Conservation (phyloP, 345 rosid genomes). For the Eucalyptus leucophloia region DNA sequence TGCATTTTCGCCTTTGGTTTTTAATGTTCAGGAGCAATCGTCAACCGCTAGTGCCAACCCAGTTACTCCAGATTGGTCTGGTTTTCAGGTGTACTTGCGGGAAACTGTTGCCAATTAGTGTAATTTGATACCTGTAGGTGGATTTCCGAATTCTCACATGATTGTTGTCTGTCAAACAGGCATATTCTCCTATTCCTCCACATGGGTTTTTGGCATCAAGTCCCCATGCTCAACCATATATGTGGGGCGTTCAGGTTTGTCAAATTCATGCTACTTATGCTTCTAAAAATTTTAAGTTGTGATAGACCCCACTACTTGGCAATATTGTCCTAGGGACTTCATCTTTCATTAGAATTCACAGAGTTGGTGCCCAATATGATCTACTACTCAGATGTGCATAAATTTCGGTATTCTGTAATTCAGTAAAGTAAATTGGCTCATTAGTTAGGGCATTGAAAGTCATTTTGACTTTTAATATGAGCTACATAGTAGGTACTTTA, state of each 20-base stretch:
- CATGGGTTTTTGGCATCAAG: constrained; percentile 94
- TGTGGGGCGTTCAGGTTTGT: constrained; percentile 99
- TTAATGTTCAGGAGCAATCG: constrained; percentile 52
- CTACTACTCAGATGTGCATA: not conserved
- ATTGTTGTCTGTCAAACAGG: constrained; percentile 29
- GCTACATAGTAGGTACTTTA: not conserved
- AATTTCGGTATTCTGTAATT: not conserved
- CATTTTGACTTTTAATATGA: not conserved
- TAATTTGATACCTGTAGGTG: not conserved
- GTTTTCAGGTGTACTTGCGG: constrained; percentile 66
- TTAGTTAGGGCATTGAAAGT: not conserved
- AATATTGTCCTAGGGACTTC: not conserved
- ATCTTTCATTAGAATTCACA: not conserved
- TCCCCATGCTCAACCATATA: constrained; percentile 97
- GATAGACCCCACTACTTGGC: not conserved
- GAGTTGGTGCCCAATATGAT: not conserved
- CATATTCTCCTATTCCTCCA: constrained; percentile 88
- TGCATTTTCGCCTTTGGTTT: not conserved
- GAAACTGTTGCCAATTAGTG: not conserved
- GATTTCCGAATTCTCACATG: not conserved
- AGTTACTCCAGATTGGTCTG: constrained; percentile 89
- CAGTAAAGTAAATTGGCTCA: not conserved
- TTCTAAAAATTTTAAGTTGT: not conserved
- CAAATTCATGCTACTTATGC: not conserved
- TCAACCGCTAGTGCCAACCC: constrained; percentile 38